Evolutionary conservation across 768 basidiomycete genomes (phyloP).

Genomic region (Clitopilus hobsonii): DNA sequence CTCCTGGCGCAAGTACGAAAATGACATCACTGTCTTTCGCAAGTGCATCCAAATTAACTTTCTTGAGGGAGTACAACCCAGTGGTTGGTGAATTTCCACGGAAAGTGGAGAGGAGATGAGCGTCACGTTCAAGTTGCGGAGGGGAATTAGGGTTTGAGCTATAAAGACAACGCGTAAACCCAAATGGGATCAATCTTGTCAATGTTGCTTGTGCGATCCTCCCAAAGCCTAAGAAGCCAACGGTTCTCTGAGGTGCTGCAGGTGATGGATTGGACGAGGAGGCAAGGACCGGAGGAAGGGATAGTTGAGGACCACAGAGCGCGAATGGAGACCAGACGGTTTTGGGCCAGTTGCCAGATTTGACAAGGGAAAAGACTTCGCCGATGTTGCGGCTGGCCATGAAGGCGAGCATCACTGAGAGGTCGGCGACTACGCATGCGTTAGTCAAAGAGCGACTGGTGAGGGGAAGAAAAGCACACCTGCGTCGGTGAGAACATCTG

Average conservation of each 20-base stretch:
- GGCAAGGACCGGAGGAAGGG: slow-evolving; percentile 18
- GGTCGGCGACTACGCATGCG: slow-evolving; percentile 69
- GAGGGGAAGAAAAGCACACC: slow-evolving; percentile 34
- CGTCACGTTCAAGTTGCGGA: slow-evolving; percentile 39
- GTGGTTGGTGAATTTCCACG: background rate
- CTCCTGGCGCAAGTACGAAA: slow-evolving; percentile 80
- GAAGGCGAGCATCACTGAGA: slow-evolving; percentile 83
- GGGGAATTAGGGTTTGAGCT: slow-evolving; percentile 49
- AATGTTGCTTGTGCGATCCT: slow-evolving; percentile 88
- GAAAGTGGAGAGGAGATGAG: slow-evolving; percentile 23
- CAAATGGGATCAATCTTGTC: slow-evolving; percentile 76
- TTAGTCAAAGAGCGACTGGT: background rate
- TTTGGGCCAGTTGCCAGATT: slow-evolving; percentile 76
- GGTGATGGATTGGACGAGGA: slow-evolving; percentile 24
- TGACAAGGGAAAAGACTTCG: slow-evolving; percentile 58
- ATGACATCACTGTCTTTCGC: slow-evolving; percentile 80
- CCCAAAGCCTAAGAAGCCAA: slow-evolving; percentile 93
- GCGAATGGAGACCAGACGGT: slow-evolving; percentile 79
- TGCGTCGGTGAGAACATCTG: slow-evolving; percentile 90
- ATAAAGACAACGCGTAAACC: slow-evolving; percentile 72
- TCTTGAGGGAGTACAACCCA: slow-evolving; percentile 38
- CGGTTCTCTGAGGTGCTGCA: slow-evolving; percentile 52
- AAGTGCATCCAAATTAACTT: slow-evolving; percentile 62
- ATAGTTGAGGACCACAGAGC: slow-evolving; percentile 81
- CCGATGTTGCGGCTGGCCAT: slow-evolving; percentile 89